Conservation (phyloP, 257 asterid species). For the Rhazya stricta region DNA sequence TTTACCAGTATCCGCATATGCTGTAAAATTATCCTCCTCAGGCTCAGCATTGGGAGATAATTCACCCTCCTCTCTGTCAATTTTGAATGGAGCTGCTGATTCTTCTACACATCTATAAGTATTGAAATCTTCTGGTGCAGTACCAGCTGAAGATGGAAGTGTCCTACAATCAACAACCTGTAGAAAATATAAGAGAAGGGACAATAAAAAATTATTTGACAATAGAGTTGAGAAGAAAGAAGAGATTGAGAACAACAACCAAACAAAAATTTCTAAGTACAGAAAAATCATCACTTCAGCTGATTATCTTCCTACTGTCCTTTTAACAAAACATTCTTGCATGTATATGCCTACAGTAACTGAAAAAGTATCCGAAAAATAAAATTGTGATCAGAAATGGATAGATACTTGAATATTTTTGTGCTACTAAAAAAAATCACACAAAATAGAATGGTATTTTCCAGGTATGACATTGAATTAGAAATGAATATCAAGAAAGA, state of each 20-base stretch:
- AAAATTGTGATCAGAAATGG: neutral
- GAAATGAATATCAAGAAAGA: neutral
- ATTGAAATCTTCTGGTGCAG: constrained; percentile 28
- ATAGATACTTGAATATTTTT: neutral
- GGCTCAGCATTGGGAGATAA: constrained; percentile 56
- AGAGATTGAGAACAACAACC: neutral
- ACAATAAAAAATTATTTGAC: constrained; percentile 4
- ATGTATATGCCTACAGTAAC: neutral
- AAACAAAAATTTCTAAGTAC: neutral
- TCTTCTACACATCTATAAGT: constrained; percentile 34
- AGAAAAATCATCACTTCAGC: neutral
- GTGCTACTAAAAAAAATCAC: neutral
- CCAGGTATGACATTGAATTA: neutral
- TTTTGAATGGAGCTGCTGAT: constrained; percentile 30
- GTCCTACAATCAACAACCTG: constrained; percentile 42
- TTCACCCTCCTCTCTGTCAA: constrained; percentile 74
- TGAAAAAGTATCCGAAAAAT: neutral
- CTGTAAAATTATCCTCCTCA: constrained; percentile 38
- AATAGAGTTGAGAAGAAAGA: constrained; percentile 9
- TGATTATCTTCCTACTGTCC: neutral
- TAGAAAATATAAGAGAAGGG: constrained; percentile 7
- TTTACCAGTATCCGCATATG: constrained; percentile 24
- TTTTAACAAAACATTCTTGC: neutral
- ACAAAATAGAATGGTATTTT: neutral
- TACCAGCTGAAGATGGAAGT: constrained; percentile 29